Evolutionary conservation across 805 yeast species (phyloP).

Genomic region (Wickerhamomyces bovis): DNA sequence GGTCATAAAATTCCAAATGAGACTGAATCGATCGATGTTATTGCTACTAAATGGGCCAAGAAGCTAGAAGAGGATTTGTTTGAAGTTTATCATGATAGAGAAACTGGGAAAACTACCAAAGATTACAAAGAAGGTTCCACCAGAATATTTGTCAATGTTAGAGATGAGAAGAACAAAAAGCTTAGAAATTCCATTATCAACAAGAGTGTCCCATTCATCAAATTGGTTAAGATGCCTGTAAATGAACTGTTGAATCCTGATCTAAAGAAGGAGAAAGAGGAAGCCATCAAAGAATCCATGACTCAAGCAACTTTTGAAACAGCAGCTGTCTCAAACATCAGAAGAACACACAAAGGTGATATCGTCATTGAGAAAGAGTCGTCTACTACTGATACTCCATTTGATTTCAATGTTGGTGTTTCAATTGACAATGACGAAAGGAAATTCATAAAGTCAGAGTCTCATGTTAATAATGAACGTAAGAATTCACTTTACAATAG

Average conservation of each 20-base stretch:
- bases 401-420: conserved; percentile 26
- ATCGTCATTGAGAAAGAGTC: conserved; percentile 60
- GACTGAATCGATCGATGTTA: conserved; percentile 25
- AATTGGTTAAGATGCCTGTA: conserved; percentile 58
- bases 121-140: conserved; percentile 59
- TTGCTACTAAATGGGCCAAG: conserved; percentile 41
- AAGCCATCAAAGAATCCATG: conserved; percentile 63
- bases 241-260: conserved; percentile 80
- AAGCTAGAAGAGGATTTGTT: conserved; percentile 47
- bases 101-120: conserved; percentile 16
- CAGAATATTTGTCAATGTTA: conserved; percentile 58
- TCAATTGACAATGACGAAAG: conserved; percentile 20
- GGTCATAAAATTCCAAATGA: conserved; percentile 26
- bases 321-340: conserved; percentile 55
- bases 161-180: conserved; percentile 49
- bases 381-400: conserved; percentile 17
- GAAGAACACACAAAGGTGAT: conserved; percentile 86
- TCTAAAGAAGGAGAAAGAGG: conserved; percentile 60
- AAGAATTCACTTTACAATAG: conserved; percentile 9
- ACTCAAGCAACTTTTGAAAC: conserved; percentile 60
- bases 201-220: conserved; percentile 45
- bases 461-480: conserved; percentile 9
- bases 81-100: conserved; percentile 29
- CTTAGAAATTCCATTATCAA: conserved; percentile 54
- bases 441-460: conserved; percentile 15